These are phyloP conservation scores for Thelonectria blattea DNA, from an alignment of 2,329 filamentous ascomycete genomes.

Conservation along the genomic window DNA sequence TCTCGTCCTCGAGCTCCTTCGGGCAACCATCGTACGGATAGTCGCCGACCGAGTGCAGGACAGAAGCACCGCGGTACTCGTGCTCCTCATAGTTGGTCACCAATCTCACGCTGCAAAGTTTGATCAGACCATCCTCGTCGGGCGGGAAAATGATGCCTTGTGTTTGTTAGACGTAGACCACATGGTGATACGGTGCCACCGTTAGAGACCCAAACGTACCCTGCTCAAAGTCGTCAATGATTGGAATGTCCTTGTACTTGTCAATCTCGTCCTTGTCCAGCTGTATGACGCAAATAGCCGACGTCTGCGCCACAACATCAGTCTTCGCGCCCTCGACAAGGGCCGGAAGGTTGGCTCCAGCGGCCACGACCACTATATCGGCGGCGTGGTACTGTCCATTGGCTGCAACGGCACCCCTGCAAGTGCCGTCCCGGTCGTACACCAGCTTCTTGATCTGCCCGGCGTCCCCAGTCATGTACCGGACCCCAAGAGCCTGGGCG, in stretches of 20 bases:
- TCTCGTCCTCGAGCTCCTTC: conserved; percentile 58
- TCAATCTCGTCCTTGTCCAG: conserved; percentile 64
- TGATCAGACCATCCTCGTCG: conserved; percentile 54
- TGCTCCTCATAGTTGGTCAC: conserved; percentile 55
- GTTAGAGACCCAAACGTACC: neutral
- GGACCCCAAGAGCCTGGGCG: conserved; percentile 35
- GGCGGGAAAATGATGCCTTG: conserved; percentile 60
- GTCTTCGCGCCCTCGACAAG: conserved; percentile 66
- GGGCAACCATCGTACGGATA: conserved; percentile 45
- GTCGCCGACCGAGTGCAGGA: conserved; percentile 30
- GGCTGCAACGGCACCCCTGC: conserved; percentile 55
- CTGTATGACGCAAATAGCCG: conserved; percentile 67
- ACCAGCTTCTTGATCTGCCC: conserved; percentile 31
- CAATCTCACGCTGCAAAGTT: conserved; percentile 59
- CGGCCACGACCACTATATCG: conserved; percentile 67
- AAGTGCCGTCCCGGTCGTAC: conserved; percentile 35
- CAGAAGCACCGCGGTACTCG: conserved; percentile 31
- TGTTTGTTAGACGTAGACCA: conserved; percentile 26
- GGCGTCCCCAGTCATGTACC: conserved; percentile 39
- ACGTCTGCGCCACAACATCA: conserved; percentile 67
- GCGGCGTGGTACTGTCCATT: conserved; percentile 57
- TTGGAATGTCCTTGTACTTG: conserved; percentile 51
- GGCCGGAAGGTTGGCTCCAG: conserved; percentile 69
- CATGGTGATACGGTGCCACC: neutral
- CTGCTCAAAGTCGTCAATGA: conserved; percentile 42